These are phyloP conservation scores for Fraxinus latifolia DNA, from an alignment of 305 asterid genomes.

Conservation along the genomic window DNA sequence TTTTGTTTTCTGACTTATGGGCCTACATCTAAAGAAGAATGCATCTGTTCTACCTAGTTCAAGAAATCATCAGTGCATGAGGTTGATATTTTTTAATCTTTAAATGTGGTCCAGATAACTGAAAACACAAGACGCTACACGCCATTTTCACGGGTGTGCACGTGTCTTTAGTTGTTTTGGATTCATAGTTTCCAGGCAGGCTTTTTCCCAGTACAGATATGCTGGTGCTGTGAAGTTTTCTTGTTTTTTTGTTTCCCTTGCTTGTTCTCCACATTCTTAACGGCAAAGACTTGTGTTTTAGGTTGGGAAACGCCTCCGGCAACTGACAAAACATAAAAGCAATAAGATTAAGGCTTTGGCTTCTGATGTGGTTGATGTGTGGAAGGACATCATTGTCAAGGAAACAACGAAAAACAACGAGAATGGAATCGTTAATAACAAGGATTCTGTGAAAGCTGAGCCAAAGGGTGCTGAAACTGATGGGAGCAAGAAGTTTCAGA, in stretches of 20 bases:
- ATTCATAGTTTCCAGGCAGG: neutral
- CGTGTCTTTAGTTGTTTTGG: neutral
- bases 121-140: neutral
- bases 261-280: neutral
- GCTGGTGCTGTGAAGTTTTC: neutral
- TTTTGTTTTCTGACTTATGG: neutral
- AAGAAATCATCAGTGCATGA: neutral
- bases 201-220: neutral
- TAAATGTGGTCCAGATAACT: neutral
- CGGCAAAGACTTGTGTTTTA: slow-evolving; percentile 23
- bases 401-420: slow-evolving; percentile 54
- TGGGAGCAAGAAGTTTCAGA: slow-evolving; percentile 34
- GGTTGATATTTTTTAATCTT: neutral
- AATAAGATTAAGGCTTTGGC: slow-evolving; percentile 70
- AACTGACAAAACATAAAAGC: slow-evolving; percentile 78
- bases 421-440: slow-evolving; percentile 36
- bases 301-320: slow-evolving; percentile 89
- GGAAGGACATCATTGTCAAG: slow-evolving; percentile 70
- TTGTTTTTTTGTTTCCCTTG: neutral
- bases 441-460: slow-evolving; percentile 37
- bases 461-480: slow-evolving; percentile 29
- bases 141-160: neutral
- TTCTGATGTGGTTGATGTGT: slow-evolving; percentile 69
- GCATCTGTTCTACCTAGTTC: neutral
- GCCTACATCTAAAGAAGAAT: neutral